Base-by-base conservation (phyloP, 2,329 filamentous ascomycete genomes). In the Pleomassaria siparia region DNA sequence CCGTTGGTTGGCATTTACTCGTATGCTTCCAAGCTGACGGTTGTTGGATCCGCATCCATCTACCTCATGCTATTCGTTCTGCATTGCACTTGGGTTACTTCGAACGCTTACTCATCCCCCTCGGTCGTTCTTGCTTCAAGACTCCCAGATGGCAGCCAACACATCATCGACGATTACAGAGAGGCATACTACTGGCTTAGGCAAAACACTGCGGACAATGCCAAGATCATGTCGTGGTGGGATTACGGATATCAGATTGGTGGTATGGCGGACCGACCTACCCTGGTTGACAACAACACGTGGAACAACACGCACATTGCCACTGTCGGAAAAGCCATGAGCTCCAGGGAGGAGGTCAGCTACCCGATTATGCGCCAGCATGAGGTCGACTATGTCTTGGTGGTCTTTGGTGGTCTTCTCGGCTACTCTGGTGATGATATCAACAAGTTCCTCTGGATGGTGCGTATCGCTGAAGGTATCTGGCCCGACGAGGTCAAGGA, bases 261-360 rank as follows among this genome's bases (percentile, higher is more conserved):
- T 76, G 94, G 94, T 59, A 99, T 99, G 94, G 94, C 94, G 41
- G 94, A 99, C 72, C 84, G 94, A 45, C 94, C 94, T 26, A 99
- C 94, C 1, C 80, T 99, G 26, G 94, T 99, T 26, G 94, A 99
- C 79, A 99, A 99, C 80, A 99, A 99, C 77, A 99, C 94, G 2
- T 99, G 94, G 94, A 99, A 99, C 80, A 99, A 99, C 78, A 99
- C 94, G 7, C 94, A 99, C 72, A 99, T 99, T 74, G 94, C 94
- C 44, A 99, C 94, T 12, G 94, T 99, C 49, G 94, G 94, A 66
- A 99, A 99, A 78, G 94, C 94, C 33, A 97, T 99, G 94, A 94
- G 88, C 76, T 96, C 91, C 7, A 81, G 89, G 37, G 94, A 99
- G 73, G 95, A 99, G 73, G 91, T 97, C 73, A 96, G 91, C 76